These are phyloP conservation scores for Epichloe scottii DNA, from an alignment of 2,329 filamentous ascomycete species.

Conservation along the genomic window DNA sequence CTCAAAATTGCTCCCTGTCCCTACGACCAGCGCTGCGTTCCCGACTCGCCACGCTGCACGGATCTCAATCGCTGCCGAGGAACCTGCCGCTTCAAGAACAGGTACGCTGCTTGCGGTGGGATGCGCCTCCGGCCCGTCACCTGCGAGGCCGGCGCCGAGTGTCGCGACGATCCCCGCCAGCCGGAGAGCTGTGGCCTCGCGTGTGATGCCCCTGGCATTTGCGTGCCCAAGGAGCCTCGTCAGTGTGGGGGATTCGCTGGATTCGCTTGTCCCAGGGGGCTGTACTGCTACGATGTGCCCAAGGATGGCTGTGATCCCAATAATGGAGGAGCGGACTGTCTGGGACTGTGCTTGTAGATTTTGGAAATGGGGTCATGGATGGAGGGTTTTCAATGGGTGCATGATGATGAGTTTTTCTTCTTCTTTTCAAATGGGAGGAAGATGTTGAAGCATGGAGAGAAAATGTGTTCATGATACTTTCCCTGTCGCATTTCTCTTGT, in stretches of 20 bases:
- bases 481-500: neutral
- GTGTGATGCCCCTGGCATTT: slow-evolving; percentile 23
- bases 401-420: neutral
- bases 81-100: slow-evolving; percentile 17
- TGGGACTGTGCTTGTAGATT: slow-evolving; percentile 19
- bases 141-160: slow-evolving; percentile 16
- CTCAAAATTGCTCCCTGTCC: slow-evolving; percentile 18
- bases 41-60: slow-evolving; percentile 12
- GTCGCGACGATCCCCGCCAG: slow-evolving; percentile 22
- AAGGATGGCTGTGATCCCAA: slow-evolving; percentile 16
- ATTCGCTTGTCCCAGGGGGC: slow-evolving; percentile 13
- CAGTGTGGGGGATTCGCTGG: slow-evolving; percentile 17
- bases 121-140: slow-evolving; percentile 11
- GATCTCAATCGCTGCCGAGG: slow-evolving; percentile 17
- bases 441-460: no score
- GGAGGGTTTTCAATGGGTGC: neutral
- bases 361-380: neutral
- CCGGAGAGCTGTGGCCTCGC: slow-evolving; percentile 20
- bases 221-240: slow-evolving; percentile 12
- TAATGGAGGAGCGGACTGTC: slow-evolving; percentile 18
- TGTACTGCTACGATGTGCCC: slow-evolving; percentile 18
- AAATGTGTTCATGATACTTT: neutral
- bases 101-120: slow-evolving; percentile 22
- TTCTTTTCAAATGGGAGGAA: no score
- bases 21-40: slow-evolving; percentile 13